phyloP scores from a whole-genome alignment of 768 basidiomycete species.

The Pisolithus sp. region DNA sequence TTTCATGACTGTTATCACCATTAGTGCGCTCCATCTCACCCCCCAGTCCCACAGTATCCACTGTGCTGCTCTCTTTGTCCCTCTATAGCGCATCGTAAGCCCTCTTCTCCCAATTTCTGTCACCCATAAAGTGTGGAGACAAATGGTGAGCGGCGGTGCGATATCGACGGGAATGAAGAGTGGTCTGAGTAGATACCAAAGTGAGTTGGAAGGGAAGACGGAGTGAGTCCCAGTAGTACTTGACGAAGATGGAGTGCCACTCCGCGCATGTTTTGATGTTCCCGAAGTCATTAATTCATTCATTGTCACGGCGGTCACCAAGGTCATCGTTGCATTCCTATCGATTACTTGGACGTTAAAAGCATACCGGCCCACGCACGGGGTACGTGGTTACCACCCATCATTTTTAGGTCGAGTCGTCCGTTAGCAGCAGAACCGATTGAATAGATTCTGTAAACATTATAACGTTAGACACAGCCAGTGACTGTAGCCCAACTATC shows the following conservation, averaged over 20 bases:
- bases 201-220: conserved; percentile 23
- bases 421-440: too few species aligned
- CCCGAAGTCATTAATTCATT: too few species aligned
- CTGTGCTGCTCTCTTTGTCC: conserved; percentile 35
- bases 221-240: neutral
- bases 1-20: conserved; percentile 8
- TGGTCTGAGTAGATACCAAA: neutral
- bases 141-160: conserved; percentile 47
- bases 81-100: conserved; percentile 43
- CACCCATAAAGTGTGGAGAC: conserved; percentile 50
- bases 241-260: neutral
- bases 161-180: conserved; percentile 15
- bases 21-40: conserved; percentile 16
- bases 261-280: neutral
- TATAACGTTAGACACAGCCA: too few species aligned
- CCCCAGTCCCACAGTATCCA: conserved; percentile 43
- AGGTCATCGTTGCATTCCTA: too few species aligned
- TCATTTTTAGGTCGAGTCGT: too few species aligned
- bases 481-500: too few species aligned
- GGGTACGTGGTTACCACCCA: too few species aligned
- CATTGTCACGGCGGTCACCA: too few species aligned
- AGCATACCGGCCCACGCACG: too few species aligned
- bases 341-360: too few species aligned
- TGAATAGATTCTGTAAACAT: too few species aligned
- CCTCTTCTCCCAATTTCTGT: conserved; percentile 62